Percentiles rank a stretch among this genome's conserved stretches.
phyloP scores from a whole-genome alignment of 2,329 filamentous ascomycete species.

The Reticulascus tulasneorum region DNA sequence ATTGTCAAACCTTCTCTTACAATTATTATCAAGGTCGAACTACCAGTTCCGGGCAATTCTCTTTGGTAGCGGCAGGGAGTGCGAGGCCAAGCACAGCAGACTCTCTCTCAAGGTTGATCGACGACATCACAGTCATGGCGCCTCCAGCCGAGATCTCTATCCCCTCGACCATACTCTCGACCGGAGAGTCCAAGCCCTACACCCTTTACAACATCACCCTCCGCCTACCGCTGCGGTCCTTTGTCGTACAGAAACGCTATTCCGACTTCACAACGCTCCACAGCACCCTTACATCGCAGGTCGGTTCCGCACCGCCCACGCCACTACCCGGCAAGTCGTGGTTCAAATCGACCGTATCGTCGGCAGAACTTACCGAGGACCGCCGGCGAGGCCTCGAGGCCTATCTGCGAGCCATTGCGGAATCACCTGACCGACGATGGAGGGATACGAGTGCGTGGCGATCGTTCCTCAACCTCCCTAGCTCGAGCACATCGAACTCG shows the following conservation, averaged over 20 bases:
- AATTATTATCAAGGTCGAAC: too few relatives aligned
- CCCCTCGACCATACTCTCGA: constrained; percentile 57
- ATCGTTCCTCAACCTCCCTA: constrained; percentile 67
- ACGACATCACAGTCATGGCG: too few relatives aligned
- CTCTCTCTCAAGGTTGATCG: too few relatives aligned
- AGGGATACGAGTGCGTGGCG: constrained; percentile 70
- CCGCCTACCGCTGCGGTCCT: constrained; percentile 70
- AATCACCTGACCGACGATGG: constrained; percentile 71
- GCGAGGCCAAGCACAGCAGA: too few relatives aligned
- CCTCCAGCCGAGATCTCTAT: constrained; percentile 65
- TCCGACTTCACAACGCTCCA: constrained; percentile 73
- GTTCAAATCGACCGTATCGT: constrained; percentile 69
- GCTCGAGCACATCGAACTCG: constrained; percentile 43
- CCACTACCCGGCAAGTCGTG: constrained; percentile 71
- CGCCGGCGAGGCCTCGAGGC: constrained; percentile 65
- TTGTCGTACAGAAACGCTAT: constrained; percentile 76
- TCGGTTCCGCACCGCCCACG: constrained; percentile 61
- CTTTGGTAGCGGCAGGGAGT: too few relatives aligned
- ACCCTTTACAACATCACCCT: constrained; percentile 77
- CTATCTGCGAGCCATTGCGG: constrained; percentile 70
- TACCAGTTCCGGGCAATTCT: too few relatives aligned
- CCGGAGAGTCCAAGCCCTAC: constrained; percentile 59
- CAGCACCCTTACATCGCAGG: constrained; percentile 52
- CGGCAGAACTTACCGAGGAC: constrained; percentile 64
- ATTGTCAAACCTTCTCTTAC: too few relatives aligned